Base-by-base conservation (phyloP, 805 yeast species). In the Schizosaccharomyces cryophilus region DNA sequence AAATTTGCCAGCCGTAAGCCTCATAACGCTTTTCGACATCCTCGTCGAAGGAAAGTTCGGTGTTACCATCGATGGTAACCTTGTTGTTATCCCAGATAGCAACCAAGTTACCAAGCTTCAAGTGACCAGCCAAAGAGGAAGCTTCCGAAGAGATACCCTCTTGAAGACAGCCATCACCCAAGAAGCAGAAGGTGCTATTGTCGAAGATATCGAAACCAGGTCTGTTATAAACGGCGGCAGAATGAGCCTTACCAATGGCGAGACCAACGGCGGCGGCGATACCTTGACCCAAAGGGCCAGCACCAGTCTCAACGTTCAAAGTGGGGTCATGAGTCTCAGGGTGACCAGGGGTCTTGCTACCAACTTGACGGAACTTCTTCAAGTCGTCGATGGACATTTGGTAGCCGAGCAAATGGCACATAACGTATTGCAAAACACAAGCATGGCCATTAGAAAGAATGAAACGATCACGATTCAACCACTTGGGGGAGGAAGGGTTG, bases 251-350 rank as follows among this genome's bases (percentile, higher is more conserved):
- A 64, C 96, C 98, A 69, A 90, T 80, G 62, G 98, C 97, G 66
- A 90, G 72, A 77, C 98, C 98, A 68, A 90, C 95, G 62, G 96
- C 96, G 73, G 87, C 89, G 68, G 84, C 78, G 68, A 90, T 80
- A 83, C 98, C 98, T 77, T 90, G 98, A 73, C 98, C 98, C 69
- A 90, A 81, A 62, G 98, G 97, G 73, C 98, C 98, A 64, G 97
- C 90, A 73, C 97, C 88, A 69, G 89, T 95, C 73, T 90, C 98
- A 63, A 88, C 81, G 72, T 97, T 97, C n/a, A 56, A 40, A 61
- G 93, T 88, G 64, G 85, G 79, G 70, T 85, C 94, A 60, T 68
- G 62, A 64, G 75, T 80, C 77, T 90, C 98, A 62, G 98, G 98
- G 77, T 90, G 98, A 67, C 98, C 98, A 60, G 98, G 97, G 64